These are phyloP conservation scores for Debaryomyces nepalensis DNA, from an alignment of 1,139 yeast species.

Conservation along the genomic window DNA sequence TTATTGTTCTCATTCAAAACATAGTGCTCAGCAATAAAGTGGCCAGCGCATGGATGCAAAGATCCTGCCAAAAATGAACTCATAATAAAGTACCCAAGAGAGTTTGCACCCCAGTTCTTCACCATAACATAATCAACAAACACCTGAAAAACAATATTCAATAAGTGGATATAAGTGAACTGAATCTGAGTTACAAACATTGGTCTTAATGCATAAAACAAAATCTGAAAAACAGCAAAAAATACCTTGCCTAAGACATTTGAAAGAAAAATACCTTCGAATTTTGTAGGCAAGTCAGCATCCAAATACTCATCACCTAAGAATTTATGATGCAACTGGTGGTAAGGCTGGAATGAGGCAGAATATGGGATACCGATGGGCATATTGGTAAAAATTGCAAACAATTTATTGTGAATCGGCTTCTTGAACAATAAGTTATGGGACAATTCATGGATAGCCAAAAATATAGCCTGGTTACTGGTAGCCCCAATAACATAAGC, in stretches of 20 bases:
- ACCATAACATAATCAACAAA: slow-evolving; percentile 62
- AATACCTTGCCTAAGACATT: slow-evolving; percentile 86
- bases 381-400: slow-evolving; percentile 75
- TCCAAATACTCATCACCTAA: slow-evolving; percentile 85
- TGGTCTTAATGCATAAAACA: slow-evolving; percentile 89
- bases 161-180: slow-evolving; percentile 72
- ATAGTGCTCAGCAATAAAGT: slow-evolving; percentile 92
- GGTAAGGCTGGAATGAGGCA: slow-evolving; percentile 92
- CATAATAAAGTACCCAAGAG: slow-evolving; percentile 68
- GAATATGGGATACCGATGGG: slow-evolving; percentile 92
- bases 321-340: slow-evolving; percentile 87
- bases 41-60: slow-evolving; percentile 93
- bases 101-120: slow-evolving; percentile 61
- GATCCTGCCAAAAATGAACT: slow-evolving; percentile 91
- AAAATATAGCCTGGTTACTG: slow-evolving; percentile 77
- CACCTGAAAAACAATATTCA: slow-evolving; percentile 68
- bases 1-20: slow-evolving; percentile 66
- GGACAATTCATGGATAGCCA: slow-evolving; percentile 86
- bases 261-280: slow-evolving; percentile 75
- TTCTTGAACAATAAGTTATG: slow-evolving; percentile 86
- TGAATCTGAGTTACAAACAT: slow-evolving; percentile 80
- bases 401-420: slow-evolving; percentile 76
- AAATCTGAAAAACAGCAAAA: slow-evolving; percentile 86
- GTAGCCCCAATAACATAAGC: slow-evolving; percentile 89
- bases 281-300: slow-evolving; percentile 82